Evolutionary conservation across 495 filamentous ascomycete genomes (phyloP).

Genomic region (Penicillium atrosanguineum): DNA sequence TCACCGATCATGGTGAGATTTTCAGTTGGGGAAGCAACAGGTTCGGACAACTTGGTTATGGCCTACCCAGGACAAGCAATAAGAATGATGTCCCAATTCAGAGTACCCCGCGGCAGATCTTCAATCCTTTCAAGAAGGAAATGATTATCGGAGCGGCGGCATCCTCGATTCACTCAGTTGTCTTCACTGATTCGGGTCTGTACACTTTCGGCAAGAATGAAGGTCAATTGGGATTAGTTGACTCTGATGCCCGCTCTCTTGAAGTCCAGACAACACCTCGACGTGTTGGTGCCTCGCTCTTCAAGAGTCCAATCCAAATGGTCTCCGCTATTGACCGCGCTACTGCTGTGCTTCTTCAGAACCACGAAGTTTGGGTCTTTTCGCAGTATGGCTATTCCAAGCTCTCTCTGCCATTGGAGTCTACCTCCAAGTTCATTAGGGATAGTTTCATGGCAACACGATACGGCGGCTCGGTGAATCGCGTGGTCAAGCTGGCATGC

Average conservation of each 20-base stretch:
- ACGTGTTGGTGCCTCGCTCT: conserved; percentile 82
- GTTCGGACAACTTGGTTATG: conserved; percentile 83
- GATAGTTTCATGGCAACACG: conserved; percentile 64
- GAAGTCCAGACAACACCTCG: conserved; percentile 77
- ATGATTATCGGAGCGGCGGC: conserved; percentile 77
- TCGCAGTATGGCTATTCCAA: conserved; percentile 90
- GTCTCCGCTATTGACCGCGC: conserved; percentile 89
- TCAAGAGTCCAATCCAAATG: conserved; percentile 71
- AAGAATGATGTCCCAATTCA: conserved; percentile 76
- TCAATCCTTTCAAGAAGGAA: conserved; percentile 87
- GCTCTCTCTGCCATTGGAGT: conserved; percentile 73
- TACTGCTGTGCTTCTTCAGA: conserved; percentile 80
- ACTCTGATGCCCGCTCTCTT: conserved; percentile 88
- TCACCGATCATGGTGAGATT: conserved; percentile 76
- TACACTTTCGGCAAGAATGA: conserved; percentile 97
- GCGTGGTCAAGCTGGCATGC: conserved; percentile 70
- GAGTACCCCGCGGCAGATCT: conserved; percentile 79
- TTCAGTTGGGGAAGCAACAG: conserved; percentile 93
- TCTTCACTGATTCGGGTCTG: conserved; percentile 74
- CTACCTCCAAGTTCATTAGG: conserved; percentile 65
- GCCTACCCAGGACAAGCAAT: conserved; percentile 51
- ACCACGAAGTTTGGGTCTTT: conserved; percentile 87
- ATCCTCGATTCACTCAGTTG: conserved; percentile 89
- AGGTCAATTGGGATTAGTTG: conserved; percentile 89
- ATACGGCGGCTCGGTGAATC: conserved; percentile 61